A percentile compares a stretch with the other conserved stretches of the same genome.
Evolutionary conservation across 352 stramenopile genomes (phyloP).

Genomic region (Globisporangium echinulatum): DNA sequence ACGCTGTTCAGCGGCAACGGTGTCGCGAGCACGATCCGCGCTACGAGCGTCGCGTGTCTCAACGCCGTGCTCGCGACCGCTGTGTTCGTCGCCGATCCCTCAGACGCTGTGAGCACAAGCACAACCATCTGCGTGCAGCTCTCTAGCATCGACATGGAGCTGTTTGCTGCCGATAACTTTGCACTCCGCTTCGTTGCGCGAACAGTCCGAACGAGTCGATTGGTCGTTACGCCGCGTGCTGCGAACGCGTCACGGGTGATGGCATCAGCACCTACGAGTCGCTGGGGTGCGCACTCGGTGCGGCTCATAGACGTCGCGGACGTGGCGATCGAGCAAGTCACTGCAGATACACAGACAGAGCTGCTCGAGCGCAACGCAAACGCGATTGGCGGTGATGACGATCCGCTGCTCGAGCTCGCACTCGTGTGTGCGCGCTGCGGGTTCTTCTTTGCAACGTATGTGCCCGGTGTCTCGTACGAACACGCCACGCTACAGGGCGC

Average conservation of each 20-base stretch:
- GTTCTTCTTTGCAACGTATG: conserved; percentile 21
- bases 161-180: not conserved
- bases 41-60: conserved; percentile 18
- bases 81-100: not conserved
- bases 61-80: conserved; percentile 15
- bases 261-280: not conserved
- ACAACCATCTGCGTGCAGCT: conserved; percentile 6
- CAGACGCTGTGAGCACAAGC: not conserved
- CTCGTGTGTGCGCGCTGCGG: conserved; percentile 21
- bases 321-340: not conserved
- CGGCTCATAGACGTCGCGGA: not conserved
- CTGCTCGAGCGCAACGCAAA: not conserved
- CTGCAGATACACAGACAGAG: not conserved
- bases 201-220: conserved; percentile 1
- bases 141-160: conserved; percentile 9
- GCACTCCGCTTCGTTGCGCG: not conserved
- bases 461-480: conserved; percentile 41
- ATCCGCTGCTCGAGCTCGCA: conserved; percentile 13
- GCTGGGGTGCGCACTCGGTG: not conserved
- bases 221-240: conserved; percentile 1
- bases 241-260: not conserved
- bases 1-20: not conserved
- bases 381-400: not conserved
- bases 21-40: conserved; percentile 5
- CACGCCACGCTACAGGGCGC: conserved; percentile 19